Conservation (phyloP, 441 rosid species). For the Aleurites moluccanus region DNA sequence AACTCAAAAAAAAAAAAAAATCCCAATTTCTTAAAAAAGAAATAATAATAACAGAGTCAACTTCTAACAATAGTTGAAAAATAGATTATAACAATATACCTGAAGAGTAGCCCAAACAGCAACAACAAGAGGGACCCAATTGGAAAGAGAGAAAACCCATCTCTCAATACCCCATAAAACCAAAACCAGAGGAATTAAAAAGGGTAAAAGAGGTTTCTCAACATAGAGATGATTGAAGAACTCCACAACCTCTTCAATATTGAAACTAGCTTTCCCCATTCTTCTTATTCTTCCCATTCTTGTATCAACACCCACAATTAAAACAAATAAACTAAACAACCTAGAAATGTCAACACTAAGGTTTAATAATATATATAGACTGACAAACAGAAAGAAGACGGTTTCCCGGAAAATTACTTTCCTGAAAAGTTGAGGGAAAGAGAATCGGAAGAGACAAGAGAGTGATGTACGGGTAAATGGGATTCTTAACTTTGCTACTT, state of each 20-base stretch:
- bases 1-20: too few relatives aligned
- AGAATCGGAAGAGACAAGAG: background rate
- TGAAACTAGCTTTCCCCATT: constrained; percentile 36
- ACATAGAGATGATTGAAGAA: constrained; percentile 49
- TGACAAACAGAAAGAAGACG: background rate
- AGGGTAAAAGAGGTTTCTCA: constrained; percentile 62
- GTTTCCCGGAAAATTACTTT: background rate
- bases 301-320: constrained; percentile 16
- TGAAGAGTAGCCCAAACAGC: constrained; percentile 93
- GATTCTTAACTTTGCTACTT: background rate
- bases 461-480: too few relatives aligned
- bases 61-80: background rate
- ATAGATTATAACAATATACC: constrained; percentile 36
- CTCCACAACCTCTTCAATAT: constrained; percentile 46
- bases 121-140: constrained; percentile 84
- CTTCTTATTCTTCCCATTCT: constrained; percentile 48
- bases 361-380: background rate
- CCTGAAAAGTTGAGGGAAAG: background rate
- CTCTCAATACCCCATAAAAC: constrained; percentile 77
- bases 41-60: background rate
- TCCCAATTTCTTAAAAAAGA: background rate
- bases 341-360: background rate
- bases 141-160: constrained; percentile 86
- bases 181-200: constrained; percentile 59
- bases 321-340: background rate